Evolutionary conservation across 1,139 yeast genomes (phyloP), one percentile per base, ranked within the genome.

Genomic region (Taphrina deformans): DNA sequence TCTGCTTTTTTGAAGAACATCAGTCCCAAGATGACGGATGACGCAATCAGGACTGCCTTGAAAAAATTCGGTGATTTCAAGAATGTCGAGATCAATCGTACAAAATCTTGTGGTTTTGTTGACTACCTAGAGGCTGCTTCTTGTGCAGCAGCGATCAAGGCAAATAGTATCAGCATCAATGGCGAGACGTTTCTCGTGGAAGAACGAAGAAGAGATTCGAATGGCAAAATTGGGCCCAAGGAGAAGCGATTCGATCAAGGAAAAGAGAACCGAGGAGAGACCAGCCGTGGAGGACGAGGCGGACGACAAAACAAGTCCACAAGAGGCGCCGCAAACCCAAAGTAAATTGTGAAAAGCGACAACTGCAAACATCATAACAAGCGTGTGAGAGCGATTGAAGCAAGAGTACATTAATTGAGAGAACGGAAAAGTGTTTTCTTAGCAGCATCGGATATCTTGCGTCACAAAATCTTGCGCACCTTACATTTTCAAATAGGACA

Each of bases 1-100:
- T 77, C 79, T 18, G 79, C 76, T 12, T 77, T 75, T 70, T 71
- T 77, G 69, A 76, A 76, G 69, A 75, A 76, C 62, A 76, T 77
- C 23, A 69, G 73, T 45, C 69, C 67, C 29, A 68, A 70, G 38
- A 75, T 76, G 31, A 71, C 74, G 62, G 74, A 73, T 40, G 68
- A 61, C 24, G 71, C 70, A 35, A 71, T 77, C 48, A 68, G 70
- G 61, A 68, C 71, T 31, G 78, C 74, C 12, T 72, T 77, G 27
- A 71, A 71, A 45, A 67, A 69, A 44, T 73, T 76, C 58, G 79
- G 79, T 48, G 69, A 69, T 9, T 69, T 77, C 64, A 73, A 75
- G 51, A 77, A 76, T 65, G 73, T 76, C 67, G 79, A 77, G 65
- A 72, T 75, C 52, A 75, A 74, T 59, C 71, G 75, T 62, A 66